Evolutionary conservation across 768 basidiomycete species (phyloP).

Genomic region (Polyporus arcularius): DNA sequence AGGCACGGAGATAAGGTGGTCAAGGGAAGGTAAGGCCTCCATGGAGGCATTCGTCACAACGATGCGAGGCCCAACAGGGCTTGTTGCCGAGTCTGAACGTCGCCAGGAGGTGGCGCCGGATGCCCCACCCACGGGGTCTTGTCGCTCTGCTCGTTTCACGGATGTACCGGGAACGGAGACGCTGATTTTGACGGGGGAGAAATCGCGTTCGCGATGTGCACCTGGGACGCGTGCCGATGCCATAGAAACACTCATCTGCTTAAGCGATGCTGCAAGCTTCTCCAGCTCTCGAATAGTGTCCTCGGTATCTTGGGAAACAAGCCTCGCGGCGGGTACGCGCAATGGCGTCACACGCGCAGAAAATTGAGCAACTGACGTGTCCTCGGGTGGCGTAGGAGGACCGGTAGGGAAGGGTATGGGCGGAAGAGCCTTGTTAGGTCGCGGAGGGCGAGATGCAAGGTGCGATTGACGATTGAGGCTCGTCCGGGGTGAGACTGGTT

Average conservation of each 20-base stretch:
- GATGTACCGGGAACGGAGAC: neutral
- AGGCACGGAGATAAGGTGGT: neutral
- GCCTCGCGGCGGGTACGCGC: neutral
- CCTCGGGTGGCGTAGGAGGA: neutral
- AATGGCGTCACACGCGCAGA: neutral
- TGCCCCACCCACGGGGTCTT: too few relatives aligned
- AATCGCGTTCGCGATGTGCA: neutral
- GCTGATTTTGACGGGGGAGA: neutral
- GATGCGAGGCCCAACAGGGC: constrained; percentile 12
- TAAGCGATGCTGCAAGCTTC: constrained; percentile 19
- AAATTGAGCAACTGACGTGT: neutral
- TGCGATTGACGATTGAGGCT: neutral
- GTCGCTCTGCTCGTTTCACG: neutral
- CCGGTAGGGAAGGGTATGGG: constrained; percentile 11
- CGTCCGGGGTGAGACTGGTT: neutral
- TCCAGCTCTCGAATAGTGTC: constrained; percentile 22
- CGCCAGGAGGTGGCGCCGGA: too few relatives aligned
- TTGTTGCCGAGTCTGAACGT: neutral
- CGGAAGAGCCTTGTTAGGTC: constrained; percentile 12
- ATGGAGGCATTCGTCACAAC: constrained; percentile 15
- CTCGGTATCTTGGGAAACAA: constrained; percentile 10
- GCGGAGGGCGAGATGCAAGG: constrained; percentile 1
- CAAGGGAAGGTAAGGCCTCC: neutral
- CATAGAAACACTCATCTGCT: constrained; percentile 3
- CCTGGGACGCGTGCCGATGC: neutral